phyloP scores from a whole-genome alignment of 2,329 filamentous ascomycete species.

The Penicillium palitans region DNA sequence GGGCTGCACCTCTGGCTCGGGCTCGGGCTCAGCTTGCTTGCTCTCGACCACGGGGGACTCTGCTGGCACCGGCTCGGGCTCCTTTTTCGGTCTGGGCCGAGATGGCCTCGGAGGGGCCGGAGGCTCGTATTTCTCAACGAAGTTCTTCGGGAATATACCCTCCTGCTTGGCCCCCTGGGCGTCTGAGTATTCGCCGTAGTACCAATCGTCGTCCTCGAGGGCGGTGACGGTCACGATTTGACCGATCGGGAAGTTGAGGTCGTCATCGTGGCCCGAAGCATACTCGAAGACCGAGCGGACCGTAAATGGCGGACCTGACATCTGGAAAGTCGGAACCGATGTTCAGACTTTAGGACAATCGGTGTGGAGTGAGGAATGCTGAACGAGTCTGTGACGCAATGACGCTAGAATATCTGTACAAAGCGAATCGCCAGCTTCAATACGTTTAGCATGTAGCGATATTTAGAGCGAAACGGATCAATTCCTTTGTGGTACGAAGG shows the following conservation, averaged over 20 bases:
- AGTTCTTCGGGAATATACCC: conserved; percentile 93
- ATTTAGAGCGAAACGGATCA: conserved; percentile 17
- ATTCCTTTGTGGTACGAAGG: conserved; percentile 24
- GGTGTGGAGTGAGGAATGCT: conserved; percentile 24
- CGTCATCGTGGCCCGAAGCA: conserved; percentile 87
- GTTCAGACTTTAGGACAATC: conserved; percentile 26
- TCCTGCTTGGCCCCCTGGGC: conserved; percentile 71
- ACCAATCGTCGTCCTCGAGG: conserved; percentile 92
- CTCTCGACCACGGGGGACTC: conserved; percentile 28
- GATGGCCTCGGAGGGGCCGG: conserved; percentile 82
- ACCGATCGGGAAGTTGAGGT: conserved; percentile 79
- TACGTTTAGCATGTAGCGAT: conserved; percentile 23
- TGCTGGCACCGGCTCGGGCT: conserved; percentile 44
- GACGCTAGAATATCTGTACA: conserved; percentile 23
- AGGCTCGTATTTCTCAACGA: conserved; percentile 94
- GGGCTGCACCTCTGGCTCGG: conserved; percentile 31
- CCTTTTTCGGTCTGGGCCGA: conserved; percentile 70
- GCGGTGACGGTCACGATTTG: conserved; percentile 94
- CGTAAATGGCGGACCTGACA: conserved; percentile 75
- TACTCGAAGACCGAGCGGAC: conserved; percentile 98
- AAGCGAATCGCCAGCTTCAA: conserved; percentile 22
- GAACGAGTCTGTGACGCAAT: conserved; percentile 17
- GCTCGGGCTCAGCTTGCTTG: conserved; percentile 36
- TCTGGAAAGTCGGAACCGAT: conserved; percentile 48
- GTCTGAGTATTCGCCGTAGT: conserved; percentile 82